Percentiles rank a stretch among this genome's conserved stretches.
These are phyloP conservation scores for Capsicum rhomboideum DNA, from an alignment of 257 asterid genomes.

Conservation along the genomic window DNA sequence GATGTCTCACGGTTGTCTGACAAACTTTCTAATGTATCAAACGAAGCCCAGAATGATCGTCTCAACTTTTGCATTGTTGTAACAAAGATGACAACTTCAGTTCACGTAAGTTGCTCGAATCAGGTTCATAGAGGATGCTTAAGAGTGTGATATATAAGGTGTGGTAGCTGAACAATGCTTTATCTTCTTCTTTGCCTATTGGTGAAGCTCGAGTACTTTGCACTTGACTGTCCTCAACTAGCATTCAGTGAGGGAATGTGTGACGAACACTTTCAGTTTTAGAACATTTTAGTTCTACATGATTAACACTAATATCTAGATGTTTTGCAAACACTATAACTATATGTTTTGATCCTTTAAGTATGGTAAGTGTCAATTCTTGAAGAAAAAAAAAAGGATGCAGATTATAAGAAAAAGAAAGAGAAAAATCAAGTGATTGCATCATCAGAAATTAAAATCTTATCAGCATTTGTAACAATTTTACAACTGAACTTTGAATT, in stretches of 20 bases:
- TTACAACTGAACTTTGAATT: not conserved
- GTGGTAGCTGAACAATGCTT: no score
- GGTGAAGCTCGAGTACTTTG: no score
- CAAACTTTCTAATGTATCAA: not conserved
- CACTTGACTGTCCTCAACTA: no score
- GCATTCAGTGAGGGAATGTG: no score
- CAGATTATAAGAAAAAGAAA: no score
- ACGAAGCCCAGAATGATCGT: not conserved
- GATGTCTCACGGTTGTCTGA: not conserved
- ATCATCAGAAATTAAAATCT: not conserved
- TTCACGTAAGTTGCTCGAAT: no score
- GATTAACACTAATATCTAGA: not conserved
- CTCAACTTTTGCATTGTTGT: not conserved
- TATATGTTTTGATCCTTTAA: not conserved
- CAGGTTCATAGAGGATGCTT: no score
- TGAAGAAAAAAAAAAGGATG: no score
- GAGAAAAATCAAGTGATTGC: no score
- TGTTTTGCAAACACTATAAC: not conserved
- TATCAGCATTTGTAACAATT: not conserved
- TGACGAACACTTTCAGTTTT: not conserved
- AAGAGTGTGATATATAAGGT: no score
- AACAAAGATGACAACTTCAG: no score
- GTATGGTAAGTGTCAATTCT: not conserved
- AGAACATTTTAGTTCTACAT: not conserved
- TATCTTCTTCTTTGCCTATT: no score